phyloP scores from a whole-genome alignment of 148 eudicot genomes.

The Rhododendron mucronatum region DNA sequence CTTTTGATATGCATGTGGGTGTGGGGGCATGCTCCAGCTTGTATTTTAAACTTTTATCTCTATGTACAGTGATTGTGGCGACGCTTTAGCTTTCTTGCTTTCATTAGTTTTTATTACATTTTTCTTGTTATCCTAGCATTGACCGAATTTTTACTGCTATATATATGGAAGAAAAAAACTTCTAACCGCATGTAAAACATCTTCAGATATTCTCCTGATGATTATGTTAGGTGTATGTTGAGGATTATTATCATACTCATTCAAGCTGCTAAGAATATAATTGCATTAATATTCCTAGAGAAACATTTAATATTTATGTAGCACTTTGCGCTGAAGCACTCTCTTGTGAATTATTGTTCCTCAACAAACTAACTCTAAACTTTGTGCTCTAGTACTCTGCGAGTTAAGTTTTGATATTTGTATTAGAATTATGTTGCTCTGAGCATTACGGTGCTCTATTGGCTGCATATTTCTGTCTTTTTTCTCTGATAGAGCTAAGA shows the following conservation, averaged over 20 bases:
- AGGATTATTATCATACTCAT: neutral
- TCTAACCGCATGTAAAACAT: neutral
- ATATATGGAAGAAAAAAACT: neutral
- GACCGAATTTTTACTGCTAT: neutral
- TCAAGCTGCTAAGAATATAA: neutral
- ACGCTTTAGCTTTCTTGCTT: neutral
- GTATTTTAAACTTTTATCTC: neutral
- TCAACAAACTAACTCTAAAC: neutral
- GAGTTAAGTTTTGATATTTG: neutral
- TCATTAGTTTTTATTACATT: neutral
- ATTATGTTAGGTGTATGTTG: neutral
- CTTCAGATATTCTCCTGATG: neutral
- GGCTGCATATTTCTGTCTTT: constrained; percentile 67
- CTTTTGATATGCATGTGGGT: neutral
- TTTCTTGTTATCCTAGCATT: neutral
- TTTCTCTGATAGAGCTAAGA: constrained; percentile 71
- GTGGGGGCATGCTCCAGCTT: neutral
- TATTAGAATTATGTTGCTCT: neutral
- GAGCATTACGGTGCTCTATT: constrained; percentile 1
- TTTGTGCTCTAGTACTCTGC: neutral
- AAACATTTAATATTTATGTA: too few species aligned
- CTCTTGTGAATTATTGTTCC: neutral
- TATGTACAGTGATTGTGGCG: neutral
- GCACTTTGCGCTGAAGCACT: neutral
- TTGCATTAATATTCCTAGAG: neutral